These are phyloP conservation scores for Linderniella brevidens DNA, from an alignment of 257 asterid species.

Conservation along the genomic window DNA sequence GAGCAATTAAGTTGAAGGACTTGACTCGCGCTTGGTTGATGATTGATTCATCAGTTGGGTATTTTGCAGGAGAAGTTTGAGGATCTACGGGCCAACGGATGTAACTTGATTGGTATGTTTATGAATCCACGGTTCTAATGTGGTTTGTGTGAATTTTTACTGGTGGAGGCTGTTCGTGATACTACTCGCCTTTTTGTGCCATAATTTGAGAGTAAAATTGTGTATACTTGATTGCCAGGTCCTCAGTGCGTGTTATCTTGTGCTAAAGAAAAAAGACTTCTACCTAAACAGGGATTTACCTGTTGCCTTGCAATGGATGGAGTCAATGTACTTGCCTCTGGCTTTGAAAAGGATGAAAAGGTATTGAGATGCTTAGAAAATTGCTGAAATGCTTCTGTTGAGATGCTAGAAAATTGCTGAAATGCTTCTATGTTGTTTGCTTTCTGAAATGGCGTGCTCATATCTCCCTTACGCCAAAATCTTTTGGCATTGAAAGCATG, in stretches of 20 bases:
- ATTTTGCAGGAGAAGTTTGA: slow-evolving; percentile 67
- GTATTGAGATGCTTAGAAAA: slow-evolving; percentile 15
- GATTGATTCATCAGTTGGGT: slow-evolving; percentile 5
- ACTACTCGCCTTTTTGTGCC: neutral
- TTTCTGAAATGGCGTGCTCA: too few species aligned
- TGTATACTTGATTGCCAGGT: slow-evolving; percentile 32
- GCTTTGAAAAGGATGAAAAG: slow-evolving; percentile 76
- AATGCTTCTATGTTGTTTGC: too few species aligned
- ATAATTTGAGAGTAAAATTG: too few species aligned
- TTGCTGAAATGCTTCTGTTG: neutral
- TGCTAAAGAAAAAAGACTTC: slow-evolving; percentile 73
- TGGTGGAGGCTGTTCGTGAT: neutral
- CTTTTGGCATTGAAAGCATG: too few species aligned
- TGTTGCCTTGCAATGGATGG: slow-evolving; percentile 99
- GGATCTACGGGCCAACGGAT: slow-evolving; percentile 66
- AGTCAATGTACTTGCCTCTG: slow-evolving; percentile 68
- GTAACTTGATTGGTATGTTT: slow-evolving; percentile 67
- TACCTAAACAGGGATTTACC: slow-evolving; percentile 72
- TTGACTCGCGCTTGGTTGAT: neutral
- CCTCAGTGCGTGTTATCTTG: slow-evolving; percentile 87
- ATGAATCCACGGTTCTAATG: too few species aligned
- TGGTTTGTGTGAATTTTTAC: neutral
- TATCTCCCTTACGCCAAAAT: too few species aligned
- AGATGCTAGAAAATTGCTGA: neutral
- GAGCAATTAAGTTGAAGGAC: neutral